A percentile compares a stretch with the other conserved stretches of the same genome.
phyloP scores from a whole-genome alignment of 176 grass and related monocot species.

The Chloris gayana region DNA sequence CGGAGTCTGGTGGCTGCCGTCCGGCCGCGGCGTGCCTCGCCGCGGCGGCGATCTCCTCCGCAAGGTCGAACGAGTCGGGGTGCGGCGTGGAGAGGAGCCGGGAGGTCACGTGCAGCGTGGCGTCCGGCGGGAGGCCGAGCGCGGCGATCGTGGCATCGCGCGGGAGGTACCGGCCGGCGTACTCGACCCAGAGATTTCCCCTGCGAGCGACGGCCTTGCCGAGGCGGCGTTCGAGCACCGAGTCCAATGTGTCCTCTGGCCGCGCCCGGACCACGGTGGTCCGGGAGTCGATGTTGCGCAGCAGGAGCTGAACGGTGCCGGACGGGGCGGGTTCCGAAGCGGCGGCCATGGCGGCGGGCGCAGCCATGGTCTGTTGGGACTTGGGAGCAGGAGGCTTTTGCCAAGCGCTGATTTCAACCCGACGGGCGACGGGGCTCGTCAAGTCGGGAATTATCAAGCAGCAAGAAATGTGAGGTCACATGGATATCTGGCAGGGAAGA shows the following conservation, averaged over 20 bases:
- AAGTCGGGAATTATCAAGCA: no score
- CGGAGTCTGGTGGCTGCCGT: neutral
- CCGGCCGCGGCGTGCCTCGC: neutral
- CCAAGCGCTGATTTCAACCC: no score
- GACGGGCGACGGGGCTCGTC: no score
- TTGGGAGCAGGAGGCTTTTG: no score
- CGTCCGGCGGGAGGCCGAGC: conserved; percentile 36
- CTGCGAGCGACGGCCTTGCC: neutral
- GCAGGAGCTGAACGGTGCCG: neutral
- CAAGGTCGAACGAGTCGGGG: conserved; percentile 38
- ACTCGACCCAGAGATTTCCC: conserved; percentile 37
- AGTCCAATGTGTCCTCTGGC: conserved; percentile 45
- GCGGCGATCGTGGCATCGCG: conserved; percentile 41
- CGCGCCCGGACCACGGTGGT: conserved; percentile 47
- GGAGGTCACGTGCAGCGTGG: conserved; percentile 41
- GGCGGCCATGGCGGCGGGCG: neutral
- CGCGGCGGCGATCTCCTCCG: no score
- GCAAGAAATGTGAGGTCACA: no score
- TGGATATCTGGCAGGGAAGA: no score
- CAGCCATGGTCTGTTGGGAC: neutral
- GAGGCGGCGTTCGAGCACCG: conserved; percentile 46
- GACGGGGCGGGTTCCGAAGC: neutral
- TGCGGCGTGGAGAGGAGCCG: conserved; percentile 48
- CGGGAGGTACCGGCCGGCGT: conserved; percentile 50
- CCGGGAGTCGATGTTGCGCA: conserved; percentile 40